Percentiles rank a stretch among this genome's conserved stretches.
phyloP scores from a whole-genome alignment of 441 rosid species.

The Corymbia citriodora region DNA sequence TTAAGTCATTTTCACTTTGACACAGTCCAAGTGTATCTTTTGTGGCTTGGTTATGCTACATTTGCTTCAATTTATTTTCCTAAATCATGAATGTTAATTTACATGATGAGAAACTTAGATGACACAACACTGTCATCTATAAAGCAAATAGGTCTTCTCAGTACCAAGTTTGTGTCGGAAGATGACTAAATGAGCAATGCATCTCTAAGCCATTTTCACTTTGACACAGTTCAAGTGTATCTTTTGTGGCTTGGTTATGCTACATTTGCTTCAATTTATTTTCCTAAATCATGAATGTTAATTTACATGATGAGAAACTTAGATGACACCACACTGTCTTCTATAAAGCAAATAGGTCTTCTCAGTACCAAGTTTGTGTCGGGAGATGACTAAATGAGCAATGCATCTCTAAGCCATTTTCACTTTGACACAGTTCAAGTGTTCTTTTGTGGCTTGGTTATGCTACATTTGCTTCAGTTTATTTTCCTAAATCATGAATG shows the following conservation, averaged over 20 bases:
- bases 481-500: not conserved
- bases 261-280: not conserved
- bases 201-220: not conserved
- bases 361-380: not conserved
- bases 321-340: not conserved
- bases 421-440: not conserved
- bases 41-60: not conserved
- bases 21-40: not conserved
- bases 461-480: not conserved
- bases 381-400: not conserved
- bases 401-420: not conserved
- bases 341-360: not conserved
- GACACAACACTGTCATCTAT: not conserved
- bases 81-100: not conserved
- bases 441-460: not conserved
- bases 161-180: conserved; percentile 1
- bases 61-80: not conserved
- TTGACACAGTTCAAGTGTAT: not conserved
- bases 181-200: not conserved
- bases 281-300: not conserved
- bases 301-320: not conserved
- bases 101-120: not conserved
- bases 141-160: not conserved
- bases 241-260: not conserved
- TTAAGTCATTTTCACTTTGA: not conserved